Percentiles rank a stretch among this genome's conserved stretches.
Conservation (phyloP, 1,284 basidiomycete species). For the Ceratobasidium sp. region DNA sequence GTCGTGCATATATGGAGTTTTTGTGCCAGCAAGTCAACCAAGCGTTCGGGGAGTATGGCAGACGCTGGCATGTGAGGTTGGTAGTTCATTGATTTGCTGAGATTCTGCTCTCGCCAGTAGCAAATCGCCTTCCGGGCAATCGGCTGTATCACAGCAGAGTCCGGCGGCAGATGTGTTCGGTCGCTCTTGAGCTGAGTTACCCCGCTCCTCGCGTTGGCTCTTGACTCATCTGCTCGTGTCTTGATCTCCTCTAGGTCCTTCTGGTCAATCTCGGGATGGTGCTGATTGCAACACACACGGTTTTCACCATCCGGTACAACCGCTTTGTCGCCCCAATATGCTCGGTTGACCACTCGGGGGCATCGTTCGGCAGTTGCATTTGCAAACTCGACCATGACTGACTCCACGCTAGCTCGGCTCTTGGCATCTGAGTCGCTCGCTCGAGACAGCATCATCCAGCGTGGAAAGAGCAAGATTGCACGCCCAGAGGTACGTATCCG, state of each 20-base stretch:
- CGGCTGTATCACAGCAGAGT: neutral
- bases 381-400: neutral
- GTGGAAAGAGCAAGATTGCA: neutral
- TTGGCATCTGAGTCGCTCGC: neutral
- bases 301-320: too few species aligned
- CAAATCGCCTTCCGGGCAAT: neutral
- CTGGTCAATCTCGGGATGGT: neutral
- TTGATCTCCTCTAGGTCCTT: neutral
- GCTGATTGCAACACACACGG: neutral
- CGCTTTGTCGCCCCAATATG: neutral
- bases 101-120: neutral
- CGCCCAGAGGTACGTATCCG: neutral
- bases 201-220: neutral
- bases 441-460: neutral
- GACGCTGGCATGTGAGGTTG: neutral
- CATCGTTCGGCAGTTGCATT: neutral
- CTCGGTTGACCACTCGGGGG: neutral
- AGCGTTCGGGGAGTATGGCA: neutral
- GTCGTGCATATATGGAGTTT: constrained; percentile 2
- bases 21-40: neutral
- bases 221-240: neutral
- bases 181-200: neutral
- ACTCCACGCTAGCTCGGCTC: neutral
- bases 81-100: neutral
- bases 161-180: neutral